Evolutionary conservation across 768 basidiomycete genomes (phyloP), one percentile per base, ranked within the genome.

Genomic region (Suillus luteus): DNA sequence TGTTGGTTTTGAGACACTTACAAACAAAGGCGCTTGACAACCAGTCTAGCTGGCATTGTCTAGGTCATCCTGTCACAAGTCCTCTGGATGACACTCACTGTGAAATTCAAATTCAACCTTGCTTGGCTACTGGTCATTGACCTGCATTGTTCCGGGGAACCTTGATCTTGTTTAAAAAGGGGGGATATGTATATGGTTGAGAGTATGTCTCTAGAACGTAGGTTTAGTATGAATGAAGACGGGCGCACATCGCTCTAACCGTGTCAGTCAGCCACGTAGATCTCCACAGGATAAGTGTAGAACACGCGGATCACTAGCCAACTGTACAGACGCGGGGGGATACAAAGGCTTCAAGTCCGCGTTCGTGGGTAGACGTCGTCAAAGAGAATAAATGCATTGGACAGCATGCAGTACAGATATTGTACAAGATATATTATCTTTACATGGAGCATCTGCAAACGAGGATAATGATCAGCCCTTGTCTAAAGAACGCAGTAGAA

Each of bases 401-500:
- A n/a, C 4, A 27, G 27, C 24, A 11, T 24, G 22, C 15, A 27
- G 24, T 24, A 11, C 17, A 58, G 31, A 19, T 19, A 19, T 41
- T 31, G 57, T 58, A 58, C 17, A 41, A 24, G 3, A 41, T 58
- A 58, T 5, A 58, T 15, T 40, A 31, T 58, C 11, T 58, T 41
- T 41, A 58, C 38, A 58, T 58, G 40, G 27, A 41, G 57, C 38
- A 27, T 22, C 40, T 58, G 17, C 11, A 41, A 31, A 41, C 11
- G 40, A 5, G 12, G 55, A 27, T 17, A 17, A 19, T 41, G 40
- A 19, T 58, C 24, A 58, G 57, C 27, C 10, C 31, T 41, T 17
- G 55, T 40, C 17, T 41, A 11, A 58, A 58, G 37, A 27, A 17
- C 37, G 11, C 3, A 40, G 40, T 40, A 12, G 27, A 27, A 12